A percentile compares a stretch with the other conserved stretches of the same genome.
These are phyloP conservation scores for Saccharomyces hybrid DNA, from an alignment of 1,139 yeast genomes.

Conservation along the genomic window DNA sequence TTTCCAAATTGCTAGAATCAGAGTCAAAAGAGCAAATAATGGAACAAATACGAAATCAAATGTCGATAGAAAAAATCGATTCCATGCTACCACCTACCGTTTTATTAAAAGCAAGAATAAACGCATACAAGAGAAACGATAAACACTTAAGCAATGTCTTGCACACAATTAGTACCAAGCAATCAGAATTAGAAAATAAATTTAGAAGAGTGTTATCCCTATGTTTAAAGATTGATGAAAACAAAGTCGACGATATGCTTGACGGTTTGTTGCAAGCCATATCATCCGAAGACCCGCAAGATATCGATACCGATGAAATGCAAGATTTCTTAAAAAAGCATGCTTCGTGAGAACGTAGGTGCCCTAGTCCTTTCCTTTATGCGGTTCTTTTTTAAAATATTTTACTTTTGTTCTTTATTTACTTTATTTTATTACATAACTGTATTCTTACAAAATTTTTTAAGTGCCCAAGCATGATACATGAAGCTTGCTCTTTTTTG, in stretches of 20 bases:
- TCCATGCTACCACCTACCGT: slow-evolving; percentile 49
- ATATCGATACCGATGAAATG: slow-evolving; percentile 45
- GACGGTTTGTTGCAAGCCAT: slow-evolving; percentile 87
- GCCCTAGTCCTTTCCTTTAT: neutral
- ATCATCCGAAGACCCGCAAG: slow-evolving; percentile 65
- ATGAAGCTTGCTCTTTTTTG: neutral
- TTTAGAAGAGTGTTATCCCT: slow-evolving; percentile 83
- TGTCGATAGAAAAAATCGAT: slow-evolving; percentile 17
- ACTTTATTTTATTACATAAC: slow-evolving; percentile 5
- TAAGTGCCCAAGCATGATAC: neutral
- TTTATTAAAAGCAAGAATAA: slow-evolving; percentile 65
- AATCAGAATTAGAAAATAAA: slow-evolving; percentile 66
- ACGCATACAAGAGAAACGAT: slow-evolving; percentile 69
- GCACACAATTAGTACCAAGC: slow-evolving; percentile 41
- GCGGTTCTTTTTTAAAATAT: neutral
- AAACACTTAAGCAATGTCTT: slow-evolving; percentile 44
- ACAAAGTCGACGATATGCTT: slow-evolving; percentile 71
- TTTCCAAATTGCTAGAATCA: slow-evolving; percentile 20
- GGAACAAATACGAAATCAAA: slow-evolving; percentile 16
- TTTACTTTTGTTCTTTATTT: neutral
- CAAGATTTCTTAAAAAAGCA: slow-evolving; percentile 29
- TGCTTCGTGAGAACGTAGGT: slow-evolving; percentile 4
- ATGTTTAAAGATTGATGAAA: slow-evolving; percentile 78
- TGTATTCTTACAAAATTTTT: slow-evolving; percentile 6
- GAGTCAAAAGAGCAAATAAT: slow-evolving; percentile 21